A percentile compares a stretch with the other conserved stretches of the same genome.
phyloP scores from a whole-genome alignment of 352 stramenopile species.

The Phytophthora nicotianae region DNA sequence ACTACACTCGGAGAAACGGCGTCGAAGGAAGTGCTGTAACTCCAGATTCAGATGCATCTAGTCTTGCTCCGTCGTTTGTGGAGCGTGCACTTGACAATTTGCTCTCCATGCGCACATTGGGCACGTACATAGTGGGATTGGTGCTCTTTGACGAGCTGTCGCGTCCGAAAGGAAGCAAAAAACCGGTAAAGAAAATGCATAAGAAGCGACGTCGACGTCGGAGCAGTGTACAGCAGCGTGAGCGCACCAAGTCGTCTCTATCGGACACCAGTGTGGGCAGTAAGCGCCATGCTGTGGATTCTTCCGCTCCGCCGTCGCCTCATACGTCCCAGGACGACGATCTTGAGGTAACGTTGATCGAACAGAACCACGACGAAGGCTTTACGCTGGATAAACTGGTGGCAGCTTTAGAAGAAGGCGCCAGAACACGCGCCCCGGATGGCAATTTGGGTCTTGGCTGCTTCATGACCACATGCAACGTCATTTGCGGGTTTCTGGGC shows the following conservation, averaged over 20 bases:
- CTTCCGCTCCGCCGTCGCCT: constrained; percentile 28
- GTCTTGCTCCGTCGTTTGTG: constrained; percentile 26
- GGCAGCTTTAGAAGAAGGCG: constrained; percentile 40
- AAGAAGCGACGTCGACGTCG: constrained; percentile 28
- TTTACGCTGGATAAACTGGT: constrained; percentile 61
- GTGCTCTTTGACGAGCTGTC: constrained; percentile 62
- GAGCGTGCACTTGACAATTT: constrained; percentile 49
- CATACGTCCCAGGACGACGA: constrained; percentile 53
- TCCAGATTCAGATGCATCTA: constrained; percentile 5
- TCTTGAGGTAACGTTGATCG: constrained; percentile 62
- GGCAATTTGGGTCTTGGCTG: constrained; percentile 46
- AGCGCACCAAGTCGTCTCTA: constrained; percentile 30
- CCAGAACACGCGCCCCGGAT: constrained; percentile 32
- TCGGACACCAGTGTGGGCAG: constrained; percentile 26
- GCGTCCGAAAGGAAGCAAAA: constrained; percentile 26
- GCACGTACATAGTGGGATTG: constrained; percentile 52
- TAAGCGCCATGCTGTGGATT: constrained; percentile 15
- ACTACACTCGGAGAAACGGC: constrained; percentile 31
- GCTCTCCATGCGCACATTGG: constrained; percentile 56
- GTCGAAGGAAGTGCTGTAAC: constrained; percentile 29
- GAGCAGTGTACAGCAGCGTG: constrained; percentile 15
- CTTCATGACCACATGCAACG: constrained; percentile 63
- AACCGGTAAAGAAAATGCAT: constrained; percentile 3
- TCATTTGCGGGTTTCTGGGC: constrained; percentile 74
- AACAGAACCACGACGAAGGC: constrained; percentile 38